Base-by-base conservation (phyloP, 176 grass and related monocot species). In the Rhynchospora breviuscula region DNA sequence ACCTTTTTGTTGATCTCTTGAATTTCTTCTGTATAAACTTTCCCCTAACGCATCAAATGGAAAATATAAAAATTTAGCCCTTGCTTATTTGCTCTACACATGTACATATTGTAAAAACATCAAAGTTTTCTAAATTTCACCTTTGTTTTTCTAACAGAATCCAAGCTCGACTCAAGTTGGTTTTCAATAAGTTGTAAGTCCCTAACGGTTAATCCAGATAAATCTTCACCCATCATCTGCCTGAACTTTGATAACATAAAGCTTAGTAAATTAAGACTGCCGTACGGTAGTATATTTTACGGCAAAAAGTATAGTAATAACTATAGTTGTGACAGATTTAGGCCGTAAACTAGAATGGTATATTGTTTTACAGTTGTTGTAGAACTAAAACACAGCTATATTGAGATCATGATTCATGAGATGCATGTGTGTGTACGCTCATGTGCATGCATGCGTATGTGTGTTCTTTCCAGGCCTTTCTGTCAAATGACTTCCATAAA, bases 141-240 rank as follows among this genome's bases (percentile, higher is more conserved):
- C 91, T 97, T 97, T 63, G 84, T 94, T 51, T 61, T 88, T 86
- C 90, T 84, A 65, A 94, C 64, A 83, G 83, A 73, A 31, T 11
- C 76, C 10, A 90, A 60, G 57, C 90, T 97, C 59, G 84, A 87
- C 67, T 92, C 91, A 51, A 92, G 83, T 22, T 72, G 85, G 69
- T 83, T 92, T 73, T 94, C 94, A 67, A 94, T 49, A 62, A 76
- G 54, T 77, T 91, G 92, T 65, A 94, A 84, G 73, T 92, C 87
- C 81, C 47, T 84, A 25, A 85, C 69, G 72, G 57, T 65, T 85
- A 94, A 73, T 49, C 90, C 83, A 51, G 92, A 97, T 79, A 94
- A 89, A 72, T 92, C 86, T 88, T 92, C 87, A 64, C 92, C 91
- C 83, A 90, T 92, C 79, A 94, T 74, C 59, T 94, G 91, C 88